Conservation (phyloP, 306 rosid species). For the Sphenostylis stenocarpa region DNA sequence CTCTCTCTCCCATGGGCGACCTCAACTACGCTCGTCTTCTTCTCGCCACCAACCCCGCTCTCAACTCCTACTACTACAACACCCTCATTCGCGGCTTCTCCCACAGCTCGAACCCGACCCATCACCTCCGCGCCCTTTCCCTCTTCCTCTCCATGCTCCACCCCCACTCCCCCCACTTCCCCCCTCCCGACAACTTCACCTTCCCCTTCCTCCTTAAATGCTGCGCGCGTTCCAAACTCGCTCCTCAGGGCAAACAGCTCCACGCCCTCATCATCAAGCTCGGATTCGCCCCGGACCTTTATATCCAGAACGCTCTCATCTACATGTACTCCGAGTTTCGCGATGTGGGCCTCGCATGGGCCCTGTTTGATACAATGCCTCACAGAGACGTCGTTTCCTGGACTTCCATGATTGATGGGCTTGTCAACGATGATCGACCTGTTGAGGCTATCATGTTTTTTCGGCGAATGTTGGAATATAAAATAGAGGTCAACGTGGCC, state of each 20-base stretch:
- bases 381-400: conserved; percentile 59
- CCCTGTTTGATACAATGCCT: conserved; percentile 52
- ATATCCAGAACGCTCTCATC: conserved; percentile 43
- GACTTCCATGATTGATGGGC: conserved; percentile 51
- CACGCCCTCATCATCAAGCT: conserved; percentile 37
- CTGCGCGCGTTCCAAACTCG: conserved; percentile 43
- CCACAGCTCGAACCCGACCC: conserved; percentile 34
- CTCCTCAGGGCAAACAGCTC: conserved; percentile 46
- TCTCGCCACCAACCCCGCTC: conserved; percentile 32
- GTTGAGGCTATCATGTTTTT: conserved; percentile 46
- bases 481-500: conserved; percentile 44
- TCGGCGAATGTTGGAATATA: conserved; percentile 42
- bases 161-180: background rate
- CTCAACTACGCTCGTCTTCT: conserved; percentile 54
- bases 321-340: conserved; percentile 40
- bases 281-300: conserved; percentile 41
- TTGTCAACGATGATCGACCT: conserved; percentile 35
- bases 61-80: conserved; percentile 53
- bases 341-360: conserved; percentile 32
- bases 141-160: conserved; percentile 45
- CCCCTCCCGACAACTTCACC: conserved; percentile 54
- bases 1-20: conserved; percentile 59
- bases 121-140: conserved; percentile 39
- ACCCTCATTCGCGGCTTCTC: conserved; percentile 59
- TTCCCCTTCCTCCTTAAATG: conserved; percentile 52